Evolutionary conservation across 345 rosid genomes (phyloP).

Genomic region (Excoecaria cochinchinensis): DNA sequence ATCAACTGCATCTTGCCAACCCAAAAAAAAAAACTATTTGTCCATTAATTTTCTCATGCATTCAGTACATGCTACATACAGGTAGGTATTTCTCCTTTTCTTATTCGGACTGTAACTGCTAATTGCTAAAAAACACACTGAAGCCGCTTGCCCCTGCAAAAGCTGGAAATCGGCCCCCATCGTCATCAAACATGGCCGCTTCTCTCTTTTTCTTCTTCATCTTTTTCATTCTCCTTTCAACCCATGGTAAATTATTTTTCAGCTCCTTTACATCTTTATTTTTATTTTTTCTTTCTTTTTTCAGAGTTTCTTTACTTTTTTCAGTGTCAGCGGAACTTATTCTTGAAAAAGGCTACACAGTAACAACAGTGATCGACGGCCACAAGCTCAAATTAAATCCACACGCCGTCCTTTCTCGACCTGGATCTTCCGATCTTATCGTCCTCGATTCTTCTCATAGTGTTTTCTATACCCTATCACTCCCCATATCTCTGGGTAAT

Average conservation of each 20-base stretch:
- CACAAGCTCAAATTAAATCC: not conserved
- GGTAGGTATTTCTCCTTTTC: no score
- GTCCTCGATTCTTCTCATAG: constrained; percentile 2
- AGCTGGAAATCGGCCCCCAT: no score
- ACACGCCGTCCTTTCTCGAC: not conserved
- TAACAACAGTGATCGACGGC: constrained; percentile 9
- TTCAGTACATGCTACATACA: no score
- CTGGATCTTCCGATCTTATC: not conserved
- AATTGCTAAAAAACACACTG: no score
- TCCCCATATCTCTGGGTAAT: not conserved
- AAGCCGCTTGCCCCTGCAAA: no score
- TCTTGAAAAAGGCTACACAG: constrained; percentile 5
- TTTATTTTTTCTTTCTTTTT: not conserved
- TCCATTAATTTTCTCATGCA: no score
- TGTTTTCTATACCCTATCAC: not conserved
- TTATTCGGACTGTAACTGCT: no score
- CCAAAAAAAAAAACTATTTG: no score
- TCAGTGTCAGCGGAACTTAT: not conserved
- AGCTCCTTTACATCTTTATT: not conserved
- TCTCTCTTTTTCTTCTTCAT: not conserved
- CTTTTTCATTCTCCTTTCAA: not conserved
- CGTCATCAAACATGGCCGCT: not conserved
- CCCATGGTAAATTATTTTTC: not conserved
- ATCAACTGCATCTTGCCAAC: no score
- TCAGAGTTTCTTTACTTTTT: not conserved